phyloP scores from a whole-genome alignment of 768 basidiomycete species.

The Podaxis mareebaensis region DNA sequence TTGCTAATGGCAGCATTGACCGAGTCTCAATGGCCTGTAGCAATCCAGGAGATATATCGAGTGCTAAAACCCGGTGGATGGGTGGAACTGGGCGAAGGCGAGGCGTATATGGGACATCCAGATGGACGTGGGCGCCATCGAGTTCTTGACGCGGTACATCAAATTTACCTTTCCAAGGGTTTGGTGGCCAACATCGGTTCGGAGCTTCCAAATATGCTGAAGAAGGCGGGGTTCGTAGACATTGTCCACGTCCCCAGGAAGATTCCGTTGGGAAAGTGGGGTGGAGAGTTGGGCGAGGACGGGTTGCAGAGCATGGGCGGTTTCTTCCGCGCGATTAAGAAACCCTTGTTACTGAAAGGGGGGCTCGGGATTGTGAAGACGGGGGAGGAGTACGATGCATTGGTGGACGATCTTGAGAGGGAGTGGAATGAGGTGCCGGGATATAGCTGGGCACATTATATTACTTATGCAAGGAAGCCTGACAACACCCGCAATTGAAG shows the following conservation, averaged over 20 bases:
- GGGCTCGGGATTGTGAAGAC: conserved; percentile 10
- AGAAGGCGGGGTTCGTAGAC: not conserved
- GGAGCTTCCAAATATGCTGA: not conserved
- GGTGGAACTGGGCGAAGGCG: conserved; percentile 10
- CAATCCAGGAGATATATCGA: conserved; percentile 5
- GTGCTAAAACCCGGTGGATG: conserved; percentile 15
- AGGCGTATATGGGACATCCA: not conserved
- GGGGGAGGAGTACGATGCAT: conserved; percentile 15
- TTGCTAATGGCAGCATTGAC: conserved; percentile 5
- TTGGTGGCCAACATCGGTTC: not conserved
- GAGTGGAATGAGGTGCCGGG: conserved; percentile 4
- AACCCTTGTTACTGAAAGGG: conserved; percentile 9
- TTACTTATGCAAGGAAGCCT: not conserved
- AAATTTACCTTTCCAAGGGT: not conserved
- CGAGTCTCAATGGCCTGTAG: conserved; percentile 1
- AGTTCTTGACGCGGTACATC: not conserved
- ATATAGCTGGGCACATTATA: not conserved
- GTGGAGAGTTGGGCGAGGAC: not conserved
- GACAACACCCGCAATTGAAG: not conserved
- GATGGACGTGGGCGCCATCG: not conserved
- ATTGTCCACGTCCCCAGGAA: not conserved
- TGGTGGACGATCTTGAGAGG: conserved; percentile 10
- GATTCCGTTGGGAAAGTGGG: not conserved
- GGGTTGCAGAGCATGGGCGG: not conserved
- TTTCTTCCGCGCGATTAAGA: conserved; percentile 3